Evolutionary conservation across 306 rosid species (phyloP).

Genomic region (Quercus mongolica): DNA sequence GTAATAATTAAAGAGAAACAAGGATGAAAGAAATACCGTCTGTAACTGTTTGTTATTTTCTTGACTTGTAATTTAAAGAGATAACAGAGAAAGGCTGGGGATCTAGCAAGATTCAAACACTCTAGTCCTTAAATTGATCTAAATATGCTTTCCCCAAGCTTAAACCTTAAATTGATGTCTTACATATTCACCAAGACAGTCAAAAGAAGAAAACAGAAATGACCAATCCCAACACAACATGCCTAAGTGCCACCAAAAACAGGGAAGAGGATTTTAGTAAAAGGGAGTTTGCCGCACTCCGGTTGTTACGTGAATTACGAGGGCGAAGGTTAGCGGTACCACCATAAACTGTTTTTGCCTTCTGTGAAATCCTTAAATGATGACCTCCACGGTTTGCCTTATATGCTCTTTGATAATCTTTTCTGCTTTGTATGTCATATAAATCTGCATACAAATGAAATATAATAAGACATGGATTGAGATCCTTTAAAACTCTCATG

Average conservation of each 20-base stretch:
- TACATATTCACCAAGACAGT: not conserved
- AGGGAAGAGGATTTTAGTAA: conserved; percentile 21
- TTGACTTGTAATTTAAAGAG: no score
- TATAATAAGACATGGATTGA: not conserved
- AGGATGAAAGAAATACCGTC: no score
- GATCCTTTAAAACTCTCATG: no score
- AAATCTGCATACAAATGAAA: conserved; percentile 26
- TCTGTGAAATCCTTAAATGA: not conserved
- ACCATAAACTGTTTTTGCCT: conserved; percentile 25
- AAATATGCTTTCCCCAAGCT: not conserved
- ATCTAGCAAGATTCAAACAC: no score
- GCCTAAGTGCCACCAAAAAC: conserved; percentile 15
- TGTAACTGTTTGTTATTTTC: no score
- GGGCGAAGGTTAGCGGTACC: conserved; percentile 37
- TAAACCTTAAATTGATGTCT: not conserved
- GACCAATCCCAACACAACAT: conserved; percentile 27
- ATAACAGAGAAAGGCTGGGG: no score
- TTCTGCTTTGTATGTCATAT: conserved; percentile 17
- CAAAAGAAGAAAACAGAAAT: conserved; percentile 20
- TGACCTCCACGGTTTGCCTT: conserved; percentile 24
- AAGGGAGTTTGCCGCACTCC: conserved; percentile 13
- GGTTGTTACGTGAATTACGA: not conserved
- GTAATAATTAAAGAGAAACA: no score
- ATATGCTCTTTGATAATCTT: conserved; percentile 13
- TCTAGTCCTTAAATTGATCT: no score